Conservation (phyloP, 208 protist genomes). For the Trypanosoma avium region DNA sequence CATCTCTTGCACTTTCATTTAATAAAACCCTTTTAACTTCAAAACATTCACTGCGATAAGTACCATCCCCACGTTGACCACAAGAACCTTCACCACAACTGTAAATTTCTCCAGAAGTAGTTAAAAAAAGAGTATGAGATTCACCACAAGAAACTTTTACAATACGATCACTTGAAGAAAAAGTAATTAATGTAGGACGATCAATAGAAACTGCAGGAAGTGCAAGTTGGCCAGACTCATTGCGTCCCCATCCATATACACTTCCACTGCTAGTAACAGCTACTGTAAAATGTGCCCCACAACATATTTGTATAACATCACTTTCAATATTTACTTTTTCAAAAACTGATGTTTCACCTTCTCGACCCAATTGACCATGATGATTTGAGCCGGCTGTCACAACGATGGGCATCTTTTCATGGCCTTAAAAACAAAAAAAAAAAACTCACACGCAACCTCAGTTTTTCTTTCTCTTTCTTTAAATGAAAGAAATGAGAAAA, state of each 20-base stretch:
- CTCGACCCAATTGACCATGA: constrained; percentile 21
- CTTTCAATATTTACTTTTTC: constrained; percentile 16
- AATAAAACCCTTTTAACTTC: constrained; percentile 11
- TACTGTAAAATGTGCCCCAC: constrained; percentile 15
- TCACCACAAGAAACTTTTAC: constrained; percentile 24
- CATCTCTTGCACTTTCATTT: constrained; percentile 15
- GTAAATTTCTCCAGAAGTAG: constrained; percentile 23
- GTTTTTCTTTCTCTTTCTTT: not conserved
- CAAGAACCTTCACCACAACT: constrained; percentile 24
- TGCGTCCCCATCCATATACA: constrained; percentile 23
- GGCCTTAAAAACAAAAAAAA: not conserved
- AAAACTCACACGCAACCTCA: not conserved
- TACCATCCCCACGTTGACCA: constrained; percentile 27
- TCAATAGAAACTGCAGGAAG: constrained; percentile 6
- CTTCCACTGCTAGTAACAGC: constrained; percentile 17
- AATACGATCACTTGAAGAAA: constrained; percentile 4
- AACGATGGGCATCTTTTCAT: constrained; percentile 19
- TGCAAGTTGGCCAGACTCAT: constrained; percentile 21
- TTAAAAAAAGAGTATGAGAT: constrained; percentile 23
- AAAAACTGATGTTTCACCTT: constrained; percentile 18
- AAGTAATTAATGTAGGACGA: constrained; percentile 6
- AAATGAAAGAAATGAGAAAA: not conserved
- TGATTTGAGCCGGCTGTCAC: constrained; percentile 19
- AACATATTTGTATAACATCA: constrained; percentile 24
- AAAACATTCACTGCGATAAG: constrained; percentile 17